These are phyloP conservation scores for Trifolium subterraneum DNA, from an alignment of 306 rosid genomes.

Conservation along the genomic window DNA sequence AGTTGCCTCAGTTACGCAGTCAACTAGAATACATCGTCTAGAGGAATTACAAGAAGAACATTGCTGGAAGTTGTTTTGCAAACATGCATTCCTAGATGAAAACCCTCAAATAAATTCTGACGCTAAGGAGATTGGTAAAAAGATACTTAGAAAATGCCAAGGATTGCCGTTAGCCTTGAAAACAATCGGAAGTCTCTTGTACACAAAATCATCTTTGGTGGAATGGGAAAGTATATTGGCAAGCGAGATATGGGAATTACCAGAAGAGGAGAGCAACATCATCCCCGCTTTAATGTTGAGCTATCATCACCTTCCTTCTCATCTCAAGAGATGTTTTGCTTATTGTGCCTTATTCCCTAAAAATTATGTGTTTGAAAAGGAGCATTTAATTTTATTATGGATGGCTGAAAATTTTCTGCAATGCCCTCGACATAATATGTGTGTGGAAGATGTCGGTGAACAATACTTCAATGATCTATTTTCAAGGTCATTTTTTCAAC, in stretches of 20 bases:
- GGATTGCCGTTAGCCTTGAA: slow-evolving; percentile 1
- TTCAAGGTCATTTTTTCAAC: slow-evolving; percentile 33
- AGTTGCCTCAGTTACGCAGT: slow-evolving; percentile 3
- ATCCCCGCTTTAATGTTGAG: slow-evolving; percentile 33
- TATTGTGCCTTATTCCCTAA: slow-evolving; percentile 33
- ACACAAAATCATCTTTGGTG: not conserved
- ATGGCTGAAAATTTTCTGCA: slow-evolving; percentile 28
- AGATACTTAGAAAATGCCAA: slow-evolving; percentile 10
- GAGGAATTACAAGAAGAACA: not conserved
- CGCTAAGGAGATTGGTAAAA: not conserved
- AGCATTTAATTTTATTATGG: slow-evolving; percentile 20
- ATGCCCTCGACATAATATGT: not conserved
- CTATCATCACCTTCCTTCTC: slow-evolving; percentile 36
- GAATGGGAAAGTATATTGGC: slow-evolving; percentile 10
- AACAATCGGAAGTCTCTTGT: not conserved
- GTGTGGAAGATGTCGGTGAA: not conserved
- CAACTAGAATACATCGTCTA: not conserved
- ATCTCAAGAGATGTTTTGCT: slow-evolving; percentile 37
- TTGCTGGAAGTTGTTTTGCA: slow-evolving; percentile 15
- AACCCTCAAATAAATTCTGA: not conserved
- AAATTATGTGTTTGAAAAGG: slow-evolving; percentile 9
- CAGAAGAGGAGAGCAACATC: not conserved
- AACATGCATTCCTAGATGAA: slow-evolving; percentile 15
- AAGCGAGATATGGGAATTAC: slow-evolving; percentile 27
- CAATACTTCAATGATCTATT: slow-evolving; percentile 25